Conservation (phyloP, 2,329 filamentous ascomycete genomes). For the Metarhizium robertsii region DNA sequence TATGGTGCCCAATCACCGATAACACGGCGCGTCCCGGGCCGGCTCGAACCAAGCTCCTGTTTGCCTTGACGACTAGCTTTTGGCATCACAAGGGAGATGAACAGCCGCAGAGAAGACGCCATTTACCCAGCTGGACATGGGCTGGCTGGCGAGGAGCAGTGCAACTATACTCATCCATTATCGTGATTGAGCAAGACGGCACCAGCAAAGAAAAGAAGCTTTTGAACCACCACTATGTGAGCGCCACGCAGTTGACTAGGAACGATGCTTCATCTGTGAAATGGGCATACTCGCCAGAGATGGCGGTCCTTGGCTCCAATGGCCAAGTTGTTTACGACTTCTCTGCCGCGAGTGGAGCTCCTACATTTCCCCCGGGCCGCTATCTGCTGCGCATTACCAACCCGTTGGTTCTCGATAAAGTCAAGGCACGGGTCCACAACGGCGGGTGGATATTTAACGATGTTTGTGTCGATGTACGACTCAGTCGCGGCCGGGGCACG, state of each 20-base stretch:
- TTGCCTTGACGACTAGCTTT: constrained; percentile 25
- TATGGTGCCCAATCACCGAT: constrained; percentile 16
- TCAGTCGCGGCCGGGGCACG: constrained; percentile 18
- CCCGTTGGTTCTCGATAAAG: constrained; percentile 22
- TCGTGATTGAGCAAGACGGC: constrained; percentile 20
- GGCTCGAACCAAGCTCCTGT: constrained; percentile 21
- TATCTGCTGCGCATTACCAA: constrained; percentile 23
- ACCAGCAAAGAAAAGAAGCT: constrained; percentile 19
- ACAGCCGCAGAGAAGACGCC: constrained; percentile 16
- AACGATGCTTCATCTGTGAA: constrained; percentile 20
- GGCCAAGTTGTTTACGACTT: constrained; percentile 24
- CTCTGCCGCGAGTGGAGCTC: constrained; percentile 8
- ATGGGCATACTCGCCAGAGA: constrained; percentile 25
- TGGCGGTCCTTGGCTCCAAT: constrained; percentile 18
- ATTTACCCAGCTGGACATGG: constrained; percentile 28
- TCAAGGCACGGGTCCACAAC: constrained; percentile 22
- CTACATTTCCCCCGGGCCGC: constrained; percentile 15
- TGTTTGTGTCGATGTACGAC: constrained; percentile 22
- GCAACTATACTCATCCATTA: constrained; percentile 23
- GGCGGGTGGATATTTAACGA: constrained; percentile 27
- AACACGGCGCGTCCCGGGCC: constrained; percentile 10
- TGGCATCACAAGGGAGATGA: constrained; percentile 24
- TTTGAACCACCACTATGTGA: constrained; percentile 26
- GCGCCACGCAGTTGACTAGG: constrained; percentile 23
- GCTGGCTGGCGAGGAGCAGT: constrained; percentile 26